phyloP scores from a whole-genome alignment of 2,329 filamentous ascomycete species.

The Exophiala spinifera region DNA sequence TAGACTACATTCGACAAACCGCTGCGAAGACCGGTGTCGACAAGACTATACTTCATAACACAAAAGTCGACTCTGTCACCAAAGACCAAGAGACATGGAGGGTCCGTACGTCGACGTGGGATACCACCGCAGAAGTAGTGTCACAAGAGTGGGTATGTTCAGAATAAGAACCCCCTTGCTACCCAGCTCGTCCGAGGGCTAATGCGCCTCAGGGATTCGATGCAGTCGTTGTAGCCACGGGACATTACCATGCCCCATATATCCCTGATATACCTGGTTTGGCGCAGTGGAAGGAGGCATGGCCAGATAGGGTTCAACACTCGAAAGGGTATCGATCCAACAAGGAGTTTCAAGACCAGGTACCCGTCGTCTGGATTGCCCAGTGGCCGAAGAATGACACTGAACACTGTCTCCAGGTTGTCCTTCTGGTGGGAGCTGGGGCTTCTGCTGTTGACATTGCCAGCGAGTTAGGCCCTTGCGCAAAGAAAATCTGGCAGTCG shows the following conservation, averaged over 20 bases:
- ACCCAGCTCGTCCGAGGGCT: neutral
- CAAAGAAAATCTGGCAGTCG: conserved; percentile 51
- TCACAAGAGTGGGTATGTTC: neutral
- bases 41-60: conserved; percentile 52
- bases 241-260: conserved; percentile 52
- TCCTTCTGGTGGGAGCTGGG: conserved; percentile 55
- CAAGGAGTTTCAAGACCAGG: conserved; percentile 43
- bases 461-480: conserved; percentile 46
- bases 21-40: conserved; percentile 51
- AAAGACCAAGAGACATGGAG: conserved; percentile 51
- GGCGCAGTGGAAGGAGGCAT: conserved; percentile 44
- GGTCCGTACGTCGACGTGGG: conserved; percentile 45
- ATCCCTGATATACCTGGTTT: conserved; percentile 51
- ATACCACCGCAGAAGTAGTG: neutral
- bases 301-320: conserved; percentile 46
- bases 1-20: conserved; percentile 59
- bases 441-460: conserved; percentile 56
- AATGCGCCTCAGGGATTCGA: conserved; percentile 41
- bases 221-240: conserved; percentile 50
- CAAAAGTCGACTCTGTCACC: conserved; percentile 51
- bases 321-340: conserved; percentile 52
- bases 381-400: too few species aligned
- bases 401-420: conserved; percentile 42
- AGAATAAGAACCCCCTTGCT: conserved; percentile 2
- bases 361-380: neutral